Percentiles rank a stretch among this genome's conserved stretches.
Conservation (phyloP, 2,329 filamentous ascomycete genomes). For the Diplodia seriata region DNA sequence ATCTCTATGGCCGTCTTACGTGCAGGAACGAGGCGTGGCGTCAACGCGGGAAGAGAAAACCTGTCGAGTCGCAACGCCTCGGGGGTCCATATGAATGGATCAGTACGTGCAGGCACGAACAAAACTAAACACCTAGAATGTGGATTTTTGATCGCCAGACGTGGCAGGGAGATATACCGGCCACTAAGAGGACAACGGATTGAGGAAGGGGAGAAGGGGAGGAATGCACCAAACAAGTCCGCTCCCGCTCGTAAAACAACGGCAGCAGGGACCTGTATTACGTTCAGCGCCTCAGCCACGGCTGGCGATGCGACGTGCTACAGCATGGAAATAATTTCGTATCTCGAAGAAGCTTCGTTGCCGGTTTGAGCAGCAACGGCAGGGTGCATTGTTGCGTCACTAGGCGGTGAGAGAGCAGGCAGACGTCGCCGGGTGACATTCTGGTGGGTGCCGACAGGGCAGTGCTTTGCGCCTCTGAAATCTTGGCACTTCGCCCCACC, state of each 20-base stretch:
- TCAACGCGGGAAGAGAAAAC: not conserved
- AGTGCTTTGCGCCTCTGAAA: conserved; percentile 12
- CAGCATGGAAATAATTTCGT: too few species aligned
- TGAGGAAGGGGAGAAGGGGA: too few species aligned
- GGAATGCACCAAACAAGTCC: too few species aligned
- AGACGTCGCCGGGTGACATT: not conserved
- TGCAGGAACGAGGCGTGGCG: not conserved
- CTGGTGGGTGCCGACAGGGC: not conserved
- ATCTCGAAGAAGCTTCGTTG: too few species aligned
- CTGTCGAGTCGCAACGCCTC: not conserved
- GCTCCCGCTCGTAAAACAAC: too few species aligned
- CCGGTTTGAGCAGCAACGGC: too few species aligned
- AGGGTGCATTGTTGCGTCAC: not conserved
- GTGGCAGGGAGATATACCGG: too few species aligned
- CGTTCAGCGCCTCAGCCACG: too few species aligned
- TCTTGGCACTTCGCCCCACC: conserved; percentile 32
- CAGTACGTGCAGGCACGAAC: not conserved
- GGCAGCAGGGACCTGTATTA: too few species aligned
- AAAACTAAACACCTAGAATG: not conserved
- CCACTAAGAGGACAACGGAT: too few species aligned
- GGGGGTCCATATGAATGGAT: not conserved
- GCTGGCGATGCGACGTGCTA: too few species aligned
- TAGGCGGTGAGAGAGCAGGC: not conserved
- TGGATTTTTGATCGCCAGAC: not conserved
- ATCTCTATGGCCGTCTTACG: not conserved